Evolutionary conservation across 768 basidiomycete species (phyloP).

Genomic region (Russula brevipes): DNA sequence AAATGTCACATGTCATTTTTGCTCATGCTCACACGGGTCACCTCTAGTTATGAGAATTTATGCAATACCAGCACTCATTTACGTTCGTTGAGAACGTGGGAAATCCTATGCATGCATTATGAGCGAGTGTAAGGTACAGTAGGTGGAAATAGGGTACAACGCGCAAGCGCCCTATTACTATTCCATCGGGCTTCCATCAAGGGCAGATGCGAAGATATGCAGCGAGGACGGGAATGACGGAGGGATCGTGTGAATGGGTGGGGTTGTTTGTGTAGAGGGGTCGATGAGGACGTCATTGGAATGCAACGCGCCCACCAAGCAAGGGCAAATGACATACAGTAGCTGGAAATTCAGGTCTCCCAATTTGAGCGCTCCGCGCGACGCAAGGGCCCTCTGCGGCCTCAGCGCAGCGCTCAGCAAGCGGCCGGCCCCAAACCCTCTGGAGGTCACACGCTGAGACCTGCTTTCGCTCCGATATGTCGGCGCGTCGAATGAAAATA

Average conservation of each 20-base stretch:
- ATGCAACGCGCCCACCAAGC: constrained; percentile 66
- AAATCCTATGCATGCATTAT: too few species aligned
- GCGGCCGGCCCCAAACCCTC: constrained; percentile 49
- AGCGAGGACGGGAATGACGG: constrained; percentile 45
- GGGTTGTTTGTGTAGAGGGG: constrained; percentile 25
- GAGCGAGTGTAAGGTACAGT: too few species aligned
- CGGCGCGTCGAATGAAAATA: constrained; percentile 52
- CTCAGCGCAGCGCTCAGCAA: too few species aligned
- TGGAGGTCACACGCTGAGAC: constrained; percentile 50
- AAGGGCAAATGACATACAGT: constrained; percentile 44
- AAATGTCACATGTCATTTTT: too few species aligned
- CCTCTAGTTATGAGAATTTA: too few species aligned
- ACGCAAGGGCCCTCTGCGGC: constrained; percentile 39
- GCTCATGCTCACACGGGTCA: too few species aligned
- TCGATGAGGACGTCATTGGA: constrained; percentile 35
- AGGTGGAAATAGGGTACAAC: too few species aligned
- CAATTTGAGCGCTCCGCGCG: constrained; percentile 57
- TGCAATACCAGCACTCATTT: too few species aligned
- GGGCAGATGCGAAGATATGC: too few species aligned
- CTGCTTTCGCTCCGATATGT: constrained; percentile 50
- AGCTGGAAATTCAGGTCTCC: constrained; percentile 60
- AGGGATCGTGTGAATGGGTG: constrained; percentile 33
- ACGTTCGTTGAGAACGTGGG: too few species aligned
- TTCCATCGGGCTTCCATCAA: constrained; percentile 28
- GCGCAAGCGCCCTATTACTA: too few species aligned